A percentile compares a stretch with the other conserved stretches of the same genome.
These are phyloP conservation scores for Wickerhamiella qilinensis DNA, from an alignment of 805 yeast genomes.

Conservation along the genomic window DNA sequence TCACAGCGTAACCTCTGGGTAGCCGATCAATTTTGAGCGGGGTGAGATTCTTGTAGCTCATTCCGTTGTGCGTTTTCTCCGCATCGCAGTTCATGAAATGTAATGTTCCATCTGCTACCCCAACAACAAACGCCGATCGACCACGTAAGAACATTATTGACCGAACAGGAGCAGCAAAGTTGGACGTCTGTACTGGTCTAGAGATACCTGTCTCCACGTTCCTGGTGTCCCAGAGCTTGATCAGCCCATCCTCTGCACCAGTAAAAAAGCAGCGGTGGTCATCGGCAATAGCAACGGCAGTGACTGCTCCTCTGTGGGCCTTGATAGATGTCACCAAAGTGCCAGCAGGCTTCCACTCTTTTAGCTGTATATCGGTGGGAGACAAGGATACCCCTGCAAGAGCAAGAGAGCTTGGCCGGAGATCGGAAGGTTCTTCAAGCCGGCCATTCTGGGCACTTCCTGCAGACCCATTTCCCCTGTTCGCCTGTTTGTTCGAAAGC, in stretches of 20 bases:
- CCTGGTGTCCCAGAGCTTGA: constrained; percentile 65
- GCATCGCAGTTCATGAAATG: constrained; percentile 19
- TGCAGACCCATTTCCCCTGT: too few species aligned
- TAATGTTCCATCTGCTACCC: constrained; percentile 32
- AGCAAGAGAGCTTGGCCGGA: background rate
- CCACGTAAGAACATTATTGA: constrained; percentile 35
- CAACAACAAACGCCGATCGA: constrained; percentile 42
- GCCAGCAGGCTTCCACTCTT: background rate
- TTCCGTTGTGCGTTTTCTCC: constrained; percentile 7
- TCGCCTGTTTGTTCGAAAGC: too few species aligned
- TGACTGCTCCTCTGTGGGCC: constrained; percentile 47
- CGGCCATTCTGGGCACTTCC: background rate
- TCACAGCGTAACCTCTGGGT: constrained; percentile 27
- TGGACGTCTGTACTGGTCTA: constrained; percentile 8
- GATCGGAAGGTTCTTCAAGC: background rate
- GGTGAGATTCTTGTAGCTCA: constrained; percentile 3
- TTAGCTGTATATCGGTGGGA: too few species aligned
- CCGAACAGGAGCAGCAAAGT: constrained; percentile 32
- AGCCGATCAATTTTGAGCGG: constrained; percentile 4
- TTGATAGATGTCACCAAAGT: constrained; percentile 43
- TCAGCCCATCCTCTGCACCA: constrained; percentile 57
- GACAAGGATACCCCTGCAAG: too few species aligned
- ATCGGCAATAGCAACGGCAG: constrained; percentile 40
- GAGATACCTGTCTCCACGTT: constrained; percentile 45
- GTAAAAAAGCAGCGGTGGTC: constrained; percentile 54